Base-by-base conservation (phyloP, 345 rosid genomes). In the Pelargonium nanum region DNA sequence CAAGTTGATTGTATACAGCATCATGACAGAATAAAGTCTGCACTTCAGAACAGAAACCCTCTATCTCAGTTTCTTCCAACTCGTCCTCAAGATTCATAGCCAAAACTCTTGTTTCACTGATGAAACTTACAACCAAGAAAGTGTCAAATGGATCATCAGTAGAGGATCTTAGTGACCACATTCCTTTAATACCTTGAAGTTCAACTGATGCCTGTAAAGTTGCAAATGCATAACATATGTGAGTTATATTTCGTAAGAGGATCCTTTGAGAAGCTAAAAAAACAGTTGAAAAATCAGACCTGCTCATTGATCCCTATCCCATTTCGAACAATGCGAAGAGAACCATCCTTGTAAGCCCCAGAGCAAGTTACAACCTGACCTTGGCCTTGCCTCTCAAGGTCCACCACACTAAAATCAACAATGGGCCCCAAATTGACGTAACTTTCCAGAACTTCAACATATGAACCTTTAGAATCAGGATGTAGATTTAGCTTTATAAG, bases 301-400 rank as follows among this genome's bases (percentile, higher is more conserved):
- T 89, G 97, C 68, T 92, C 98, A 61, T 92, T 92, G 62, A 92
- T 89, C 80, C 98, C 98, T 61, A 92, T 89, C 55, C 98, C 98
- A 78, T 87, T 92, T 58, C 97, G 89, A 71, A 92, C 95, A 28
- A 92, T 79, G 44, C 95, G 87, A 53, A 92, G 93, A 68, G 98
- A 92, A 71, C 98, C 98, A 72, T 92, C 98, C 82, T 92, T 92
- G 57, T 87, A 81, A 63, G 93, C 97, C 72, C 98, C 97, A 64
- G 97, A 87, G 79, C 96, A 89, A 61, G 98, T 92, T 28, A 92
- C 95, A 68, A 92, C 95, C 81, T 92, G 98, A 59, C 97, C 91
- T 75, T 89, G 96, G 70, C 98, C 98, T 75, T 92, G 98, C 81
- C 97, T 87, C 83, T 92, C 98, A 48, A 89, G 93, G 77, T 92